phyloP scores from a whole-genome alignment of 495 filamentous ascomycete genomes.

The Aspergillus sclerotiicarbonarius region DNA sequence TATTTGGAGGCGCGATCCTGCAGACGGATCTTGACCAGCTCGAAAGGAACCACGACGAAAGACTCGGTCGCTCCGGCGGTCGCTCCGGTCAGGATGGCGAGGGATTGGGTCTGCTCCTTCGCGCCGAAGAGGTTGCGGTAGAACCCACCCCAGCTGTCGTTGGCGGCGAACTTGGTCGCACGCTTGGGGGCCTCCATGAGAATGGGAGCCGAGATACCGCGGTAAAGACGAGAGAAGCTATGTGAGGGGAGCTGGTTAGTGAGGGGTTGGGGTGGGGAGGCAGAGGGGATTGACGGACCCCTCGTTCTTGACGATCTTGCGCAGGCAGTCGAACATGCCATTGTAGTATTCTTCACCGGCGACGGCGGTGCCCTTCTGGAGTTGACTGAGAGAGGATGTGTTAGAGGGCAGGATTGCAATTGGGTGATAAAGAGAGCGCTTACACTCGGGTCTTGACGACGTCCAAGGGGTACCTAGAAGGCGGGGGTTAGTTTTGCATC shows the following conservation, averaged over 20 bases:
- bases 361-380: constrained; percentile 67
- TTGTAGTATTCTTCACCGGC: constrained; percentile 79
- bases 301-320: constrained; percentile 92
- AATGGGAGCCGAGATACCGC: constrained; percentile 93
- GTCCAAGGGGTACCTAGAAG: constrained; percentile 83
- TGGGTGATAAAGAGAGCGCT: constrained; percentile 29
- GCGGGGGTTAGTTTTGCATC: neutral
- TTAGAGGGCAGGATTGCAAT: neutral
- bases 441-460: constrained; percentile 98
- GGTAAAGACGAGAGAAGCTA: constrained; percentile 85
- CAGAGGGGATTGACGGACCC: constrained; percentile 57
- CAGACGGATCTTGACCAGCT: constrained; percentile 93
- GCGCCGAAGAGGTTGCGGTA: constrained; percentile 82
- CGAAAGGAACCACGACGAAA: constrained; percentile 92
- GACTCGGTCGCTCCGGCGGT: constrained; percentile 93
- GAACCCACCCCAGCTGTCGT: constrained; percentile 94
- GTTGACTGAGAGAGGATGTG: constrained; percentile 57
- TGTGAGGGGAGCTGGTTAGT: constrained; percentile 2
- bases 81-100: constrained; percentile 89
- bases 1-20: constrained; percentile 97
- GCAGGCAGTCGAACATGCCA: constrained; percentile 96
- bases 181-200: constrained; percentile 99
- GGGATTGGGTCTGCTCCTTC: constrained; percentile 80
- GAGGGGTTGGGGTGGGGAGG: neutral
- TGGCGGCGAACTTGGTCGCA: constrained; percentile 97